A percentile compares a stretch with the other conserved stretches of the same genome.
These are phyloP conservation scores for Keqinozyma sinolaborantium DNA, from an alignment of 1,139 yeast species.

Conservation along the genomic window DNA sequence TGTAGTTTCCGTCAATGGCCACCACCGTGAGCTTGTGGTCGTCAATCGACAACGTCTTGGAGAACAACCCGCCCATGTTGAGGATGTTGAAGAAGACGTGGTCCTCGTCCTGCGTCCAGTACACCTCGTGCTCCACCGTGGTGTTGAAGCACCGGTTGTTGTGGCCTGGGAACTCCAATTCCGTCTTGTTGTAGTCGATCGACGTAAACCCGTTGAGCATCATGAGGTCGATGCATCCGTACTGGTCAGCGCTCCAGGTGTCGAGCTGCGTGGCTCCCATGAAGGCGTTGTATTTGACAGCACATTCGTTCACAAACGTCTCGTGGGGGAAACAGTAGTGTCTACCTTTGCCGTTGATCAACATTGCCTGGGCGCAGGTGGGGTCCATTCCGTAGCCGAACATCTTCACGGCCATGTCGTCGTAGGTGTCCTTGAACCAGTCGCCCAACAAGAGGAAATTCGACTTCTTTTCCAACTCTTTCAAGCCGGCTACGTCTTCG, in stretches of 20 bases:
- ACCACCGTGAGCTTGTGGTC: conserved; percentile 27
- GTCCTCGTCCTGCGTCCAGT: conserved; percentile 13
- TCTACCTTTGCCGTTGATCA: conserved; percentile 33
- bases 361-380: conserved; percentile 26
- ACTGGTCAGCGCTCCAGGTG: conserved; percentile 7
- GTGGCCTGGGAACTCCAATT: conserved; percentile 22
- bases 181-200: conserved; percentile 12
- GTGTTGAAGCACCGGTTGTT: conserved; percentile 11
- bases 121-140: conserved; percentile 12
- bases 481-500: conserved; percentile 9
- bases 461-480: conserved; percentile 21
- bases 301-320: conserved; percentile 9
- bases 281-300: conserved; percentile 7
- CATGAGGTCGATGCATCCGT: conserved; percentile 20
- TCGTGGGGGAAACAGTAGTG: conserved; percentile 10
- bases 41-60: conserved; percentile 30
- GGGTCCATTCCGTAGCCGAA: conserved; percentile 29
- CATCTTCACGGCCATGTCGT: conserved; percentile 21
- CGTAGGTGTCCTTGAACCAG: conserved; percentile 22
- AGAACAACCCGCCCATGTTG: conserved; percentile 31
- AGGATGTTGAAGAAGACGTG: conserved; percentile 26
- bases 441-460: conserved; percentile 21
- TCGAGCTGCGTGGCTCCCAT: conserved; percentile 12
- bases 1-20: conserved; percentile 29
- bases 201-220: conserved; percentile 15